Evolutionary conservation across 208 protist species (phyloP).

Genomic region (Leishmania tropica): DNA sequence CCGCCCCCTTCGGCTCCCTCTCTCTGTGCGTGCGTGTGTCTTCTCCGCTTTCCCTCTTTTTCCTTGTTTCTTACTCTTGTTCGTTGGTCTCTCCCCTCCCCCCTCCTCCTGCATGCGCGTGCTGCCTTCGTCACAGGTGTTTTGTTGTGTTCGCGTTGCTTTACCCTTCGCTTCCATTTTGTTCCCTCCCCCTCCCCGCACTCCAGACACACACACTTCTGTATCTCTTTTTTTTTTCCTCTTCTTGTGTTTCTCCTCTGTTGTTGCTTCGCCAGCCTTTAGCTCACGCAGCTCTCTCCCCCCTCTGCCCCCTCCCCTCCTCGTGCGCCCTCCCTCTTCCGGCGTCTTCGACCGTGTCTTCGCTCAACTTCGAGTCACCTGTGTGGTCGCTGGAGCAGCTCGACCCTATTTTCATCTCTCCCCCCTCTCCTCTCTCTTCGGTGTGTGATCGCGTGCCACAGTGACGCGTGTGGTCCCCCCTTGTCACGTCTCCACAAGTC

Average conservation of each 20-base stretch:
- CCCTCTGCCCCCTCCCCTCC: background rate
- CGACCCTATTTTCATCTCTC: background rate
- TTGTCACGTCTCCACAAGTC: background rate
- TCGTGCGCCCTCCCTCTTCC: background rate
- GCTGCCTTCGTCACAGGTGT: background rate
- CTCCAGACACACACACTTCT: background rate
- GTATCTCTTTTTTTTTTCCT: background rate
- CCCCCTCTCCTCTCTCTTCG: background rate
- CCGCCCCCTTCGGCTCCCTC: no score
- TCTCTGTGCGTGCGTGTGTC: no score
- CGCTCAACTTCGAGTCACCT: background rate
- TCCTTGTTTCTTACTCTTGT: constrained; percentile 5
- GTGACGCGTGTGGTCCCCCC: background rate
- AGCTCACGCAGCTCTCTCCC: background rate
- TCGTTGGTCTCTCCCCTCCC: background rate
- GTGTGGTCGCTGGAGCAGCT: background rate
- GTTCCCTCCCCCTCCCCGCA: background rate
- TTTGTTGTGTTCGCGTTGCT: constrained; percentile 1
- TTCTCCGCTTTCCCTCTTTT: background rate
- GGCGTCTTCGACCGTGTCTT: background rate
- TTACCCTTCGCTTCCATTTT: background rate
- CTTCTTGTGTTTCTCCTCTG: background rate
- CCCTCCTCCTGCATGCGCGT: background rate
- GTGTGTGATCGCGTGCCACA: background rate
- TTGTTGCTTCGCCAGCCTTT: background rate